Conservation (phyloP, 805 yeast species). For the Kuraishia cidri region DNA sequence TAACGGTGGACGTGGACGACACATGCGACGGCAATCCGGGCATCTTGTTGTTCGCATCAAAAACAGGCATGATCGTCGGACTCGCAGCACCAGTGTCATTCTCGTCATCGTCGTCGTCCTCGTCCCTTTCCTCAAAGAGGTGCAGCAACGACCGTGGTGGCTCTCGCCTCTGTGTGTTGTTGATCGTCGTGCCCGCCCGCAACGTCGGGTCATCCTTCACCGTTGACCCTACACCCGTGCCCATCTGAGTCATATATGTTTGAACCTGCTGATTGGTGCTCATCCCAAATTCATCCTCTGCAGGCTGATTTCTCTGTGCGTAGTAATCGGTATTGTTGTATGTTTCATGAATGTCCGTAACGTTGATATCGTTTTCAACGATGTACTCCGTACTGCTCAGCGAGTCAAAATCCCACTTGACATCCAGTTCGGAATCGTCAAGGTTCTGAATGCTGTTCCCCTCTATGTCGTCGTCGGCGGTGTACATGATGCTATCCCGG, state of each 20-base stretch:
- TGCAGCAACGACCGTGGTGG: constrained; percentile 70
- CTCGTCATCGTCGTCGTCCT: constrained; percentile 16
- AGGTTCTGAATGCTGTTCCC: background rate
- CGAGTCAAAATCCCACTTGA: constrained; percentile 89
- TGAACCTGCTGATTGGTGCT: constrained; percentile 9
- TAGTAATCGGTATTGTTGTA: background rate
- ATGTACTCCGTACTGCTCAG: constrained; percentile 67
- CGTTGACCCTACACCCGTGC: constrained; percentile 11
- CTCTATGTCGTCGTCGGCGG: constrained; percentile 12
- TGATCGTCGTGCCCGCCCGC: constrained; percentile 1
- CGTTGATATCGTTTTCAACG: constrained; percentile 56
- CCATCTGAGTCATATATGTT: constrained; percentile 7
- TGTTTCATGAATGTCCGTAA: constrained; percentile 6
- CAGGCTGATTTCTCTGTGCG: constrained; percentile 1
- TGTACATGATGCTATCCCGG: constrained; percentile 35
- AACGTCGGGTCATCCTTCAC: constrained; percentile 7
- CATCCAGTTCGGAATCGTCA: constrained; percentile 23
- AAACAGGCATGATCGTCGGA: background rate
- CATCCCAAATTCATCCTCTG: constrained; percentile 5
- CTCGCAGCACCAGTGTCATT: constrained; percentile 3
- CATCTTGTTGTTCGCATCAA: background rate
- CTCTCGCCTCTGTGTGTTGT: constrained; percentile 27
- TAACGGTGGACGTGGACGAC: constrained; percentile 3
- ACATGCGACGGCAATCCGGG: constrained; percentile 4
- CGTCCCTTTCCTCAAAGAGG: constrained; percentile 51